A percentile compares a stretch with the other conserved stretches of the same genome.
These are phyloP conservation scores for Cymodocea nodosa DNA, from an alignment of 116 monocot genomes.

Conservation along the genomic window DNA sequence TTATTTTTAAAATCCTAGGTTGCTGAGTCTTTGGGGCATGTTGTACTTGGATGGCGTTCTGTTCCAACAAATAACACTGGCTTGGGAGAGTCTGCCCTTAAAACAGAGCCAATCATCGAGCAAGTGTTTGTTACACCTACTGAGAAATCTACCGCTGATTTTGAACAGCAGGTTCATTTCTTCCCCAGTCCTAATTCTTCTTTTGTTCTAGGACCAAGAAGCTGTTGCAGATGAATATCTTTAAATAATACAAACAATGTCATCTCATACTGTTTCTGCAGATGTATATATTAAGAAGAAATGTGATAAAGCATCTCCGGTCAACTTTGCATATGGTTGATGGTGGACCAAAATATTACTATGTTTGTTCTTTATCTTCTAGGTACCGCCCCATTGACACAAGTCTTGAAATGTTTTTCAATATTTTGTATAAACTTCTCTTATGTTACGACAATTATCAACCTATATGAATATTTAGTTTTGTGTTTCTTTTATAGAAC, in stretches of 20 bases:
- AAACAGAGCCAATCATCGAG: conserved; percentile 86
- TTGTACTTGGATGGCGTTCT: conserved; percentile 84
- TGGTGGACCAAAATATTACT: conserved; percentile 82
- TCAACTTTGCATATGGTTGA: conserved; percentile 56
- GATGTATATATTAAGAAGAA: conserved; percentile 91
- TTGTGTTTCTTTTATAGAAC: conserved; percentile 37
- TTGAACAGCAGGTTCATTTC: conserved; percentile 83
- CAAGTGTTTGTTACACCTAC: conserved; percentile 84
- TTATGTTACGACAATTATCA: no score
- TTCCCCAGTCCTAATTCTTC: neutral
- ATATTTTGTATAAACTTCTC: neutral
- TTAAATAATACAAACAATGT: neutral
- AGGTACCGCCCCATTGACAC: conserved; percentile 25
- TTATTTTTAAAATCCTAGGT: conserved; percentile 26
- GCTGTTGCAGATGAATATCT: no score
- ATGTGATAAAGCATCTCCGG: conserved; percentile 75
- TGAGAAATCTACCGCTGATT: conserved; percentile 44
- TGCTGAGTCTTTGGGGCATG: conserved; percentile 87
- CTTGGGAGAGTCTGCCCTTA: conserved; percentile 72
- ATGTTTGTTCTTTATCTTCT: conserved; percentile 91
- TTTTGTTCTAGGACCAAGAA: neutral
- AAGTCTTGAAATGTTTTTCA: neutral
- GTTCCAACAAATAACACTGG: conserved; percentile 87
- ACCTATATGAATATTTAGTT: neutral
- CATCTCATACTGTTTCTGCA: conserved; percentile 7